Evolutionary conservation across 345 rosid species (phyloP), one percentile per base, ranked within the genome.

Genomic region (Eucalyptus urophylla): DNA sequence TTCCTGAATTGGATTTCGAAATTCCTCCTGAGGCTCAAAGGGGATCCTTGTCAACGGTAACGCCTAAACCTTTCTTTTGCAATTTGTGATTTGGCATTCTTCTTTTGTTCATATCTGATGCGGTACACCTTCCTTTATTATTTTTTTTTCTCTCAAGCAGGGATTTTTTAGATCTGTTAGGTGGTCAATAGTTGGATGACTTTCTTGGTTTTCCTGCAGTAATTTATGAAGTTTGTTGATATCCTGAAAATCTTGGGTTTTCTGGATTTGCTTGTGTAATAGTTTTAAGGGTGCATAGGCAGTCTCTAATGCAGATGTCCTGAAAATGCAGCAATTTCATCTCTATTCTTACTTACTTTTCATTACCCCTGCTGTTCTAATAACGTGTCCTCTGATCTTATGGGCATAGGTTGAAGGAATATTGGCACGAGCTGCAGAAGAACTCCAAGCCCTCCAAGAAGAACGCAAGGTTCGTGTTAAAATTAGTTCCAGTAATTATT

Each of bases 21-120:
- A 97, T 97, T 92, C 99, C 99, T 72, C 94, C 98, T 40, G 99
- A 97, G 96, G 96, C 99, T 91, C 99, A 97, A 89, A 95, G 94
- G 50, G 99, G 99, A 90, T 96, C 95, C 92, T 91, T 97, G 90
- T 97, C 99, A 67, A 97, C 99, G 6, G 99, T 97, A 96, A 24
- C 2, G 45, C 47, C 11, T 4, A 12, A 76, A 14, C 27, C 40
- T 86, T 45, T 86, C 45, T 51, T 43, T 86, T 86, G 56, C n/a
- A 86, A 33, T 58, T 25, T 86, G 85, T 40, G 85, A 40, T 11
- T 76, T 40, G 85, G 47, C 85, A 76, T 76, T 37, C 47, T 76
- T 76, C 85, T 40, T 76, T 76, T 76, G 85, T 76, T 40, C 24
- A 24, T 40, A 76, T 76, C 47, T 76, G 85, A 22, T 76, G 85